phyloP scores from a whole-genome alignment of 176 grass and related monocot genomes.

The Cymbopogon citratus region DNA sequence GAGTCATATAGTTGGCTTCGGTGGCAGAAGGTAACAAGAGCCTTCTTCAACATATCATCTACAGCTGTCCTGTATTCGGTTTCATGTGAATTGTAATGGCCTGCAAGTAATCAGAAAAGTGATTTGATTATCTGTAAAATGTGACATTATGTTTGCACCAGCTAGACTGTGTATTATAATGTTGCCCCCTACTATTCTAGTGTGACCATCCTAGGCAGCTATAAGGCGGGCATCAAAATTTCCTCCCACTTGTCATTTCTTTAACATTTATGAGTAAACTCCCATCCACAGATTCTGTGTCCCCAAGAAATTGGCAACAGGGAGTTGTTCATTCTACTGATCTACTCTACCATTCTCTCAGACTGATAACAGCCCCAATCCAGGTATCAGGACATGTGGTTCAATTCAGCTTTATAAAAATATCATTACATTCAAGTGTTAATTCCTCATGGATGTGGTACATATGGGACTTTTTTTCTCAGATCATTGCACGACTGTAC shows the following conservation, averaged over 20 bases:
- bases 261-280: not conserved
- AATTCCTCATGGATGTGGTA: not conserved
- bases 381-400: not conserved
- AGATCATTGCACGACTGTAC: not conserved
- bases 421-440: not conserved
- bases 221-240: not conserved
- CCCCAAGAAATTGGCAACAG: not conserved
- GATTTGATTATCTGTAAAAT: not conserved
- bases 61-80: constrained; percentile 65
- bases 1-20: constrained; percentile 49
- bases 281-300: not conserved
- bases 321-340: not conserved
- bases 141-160: not conserved
- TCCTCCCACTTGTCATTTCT: not conserved
- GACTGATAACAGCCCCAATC: not conserved
- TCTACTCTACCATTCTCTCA: not conserved
- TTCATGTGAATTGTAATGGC: constrained; percentile 60
- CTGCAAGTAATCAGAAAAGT: constrained; percentile 31
- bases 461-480: not conserved
- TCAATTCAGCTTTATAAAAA: not conserved
- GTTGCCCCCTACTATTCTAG: not conserved
- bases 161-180: constrained; percentile 4
- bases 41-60: constrained; percentile 62
- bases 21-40: constrained; percentile 47
- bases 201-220: not conserved